Conservation (phyloP, 2,329 filamentous ascomycete genomes). For the Epichloe uncinata region DNA sequence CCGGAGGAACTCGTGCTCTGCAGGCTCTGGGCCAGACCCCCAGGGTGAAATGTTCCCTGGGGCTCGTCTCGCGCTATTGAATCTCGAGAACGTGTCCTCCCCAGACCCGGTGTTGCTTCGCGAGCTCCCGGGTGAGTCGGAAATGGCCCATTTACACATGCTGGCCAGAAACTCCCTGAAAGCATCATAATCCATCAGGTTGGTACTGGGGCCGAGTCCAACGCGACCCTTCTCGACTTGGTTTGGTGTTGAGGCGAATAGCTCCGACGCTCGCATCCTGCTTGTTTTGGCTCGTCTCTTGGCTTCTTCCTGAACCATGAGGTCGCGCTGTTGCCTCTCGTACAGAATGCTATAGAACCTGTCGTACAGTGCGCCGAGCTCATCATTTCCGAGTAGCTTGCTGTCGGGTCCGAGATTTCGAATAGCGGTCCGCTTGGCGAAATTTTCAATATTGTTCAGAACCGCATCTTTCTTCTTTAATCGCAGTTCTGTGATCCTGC, state of each 20-base stretch:
- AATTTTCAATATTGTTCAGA: conserved; percentile 89
- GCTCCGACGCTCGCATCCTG: conserved; percentile 23
- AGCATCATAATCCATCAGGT: conserved; percentile 92
- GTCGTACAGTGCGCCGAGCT: conserved; percentile 84
- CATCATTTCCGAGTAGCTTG: conserved; percentile 74
- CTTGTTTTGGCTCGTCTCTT: conserved; percentile 51
- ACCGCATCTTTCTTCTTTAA: conserved; percentile 90
- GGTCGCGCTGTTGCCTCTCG: conserved; percentile 73
- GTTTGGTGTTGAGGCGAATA: conserved; percentile 25
- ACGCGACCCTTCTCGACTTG: conserved; percentile 73
- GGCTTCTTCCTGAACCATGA: conserved; percentile 64
- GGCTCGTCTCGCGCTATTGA: conserved; percentile 38
- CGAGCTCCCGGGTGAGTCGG: conserved; percentile 61
- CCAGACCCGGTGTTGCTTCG: conserved; percentile 32
- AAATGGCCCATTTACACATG: conserved; percentile 85
- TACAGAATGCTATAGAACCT: conserved; percentile 87
- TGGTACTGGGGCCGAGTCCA: conserved; percentile 77
- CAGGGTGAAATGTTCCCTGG: conserved; percentile 35
- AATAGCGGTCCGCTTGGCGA: conserved; percentile 92
- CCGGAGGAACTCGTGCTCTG: conserved; percentile 89
- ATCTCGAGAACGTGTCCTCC: conserved; percentile 45
- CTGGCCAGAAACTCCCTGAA: conserved; percentile 88
- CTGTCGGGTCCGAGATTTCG: conserved; percentile 91
- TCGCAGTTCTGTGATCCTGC: conserved; percentile 77
- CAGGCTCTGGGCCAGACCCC: conserved; percentile 51